phyloP scores from a whole-genome alignment of 306 rosid genomes.

The Erythrophleum fordii region DNA sequence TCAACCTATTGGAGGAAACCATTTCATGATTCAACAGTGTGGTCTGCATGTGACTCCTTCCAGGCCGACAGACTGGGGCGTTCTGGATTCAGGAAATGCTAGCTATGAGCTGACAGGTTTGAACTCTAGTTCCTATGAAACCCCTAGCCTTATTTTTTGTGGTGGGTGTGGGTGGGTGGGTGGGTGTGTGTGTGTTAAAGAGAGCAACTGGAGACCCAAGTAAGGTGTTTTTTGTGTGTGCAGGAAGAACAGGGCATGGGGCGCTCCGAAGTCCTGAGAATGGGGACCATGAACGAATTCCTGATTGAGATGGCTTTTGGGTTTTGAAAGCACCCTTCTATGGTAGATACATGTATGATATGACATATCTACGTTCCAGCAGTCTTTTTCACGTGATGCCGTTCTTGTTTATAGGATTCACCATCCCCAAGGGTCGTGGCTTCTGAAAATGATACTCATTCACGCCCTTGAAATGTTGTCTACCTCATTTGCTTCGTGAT shows the following conservation, averaged over 20 bases:
- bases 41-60: slow-evolving; percentile 65
- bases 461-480: slow-evolving; percentile 39
- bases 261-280: slow-evolving; percentile 82
- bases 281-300: slow-evolving; percentile 82
- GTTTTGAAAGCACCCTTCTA: slow-evolving; percentile 40
- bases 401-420: slow-evolving; percentile 61
- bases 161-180: too few relatives aligned
- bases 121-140: background rate
- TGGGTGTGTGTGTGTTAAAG: background rate
- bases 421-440: slow-evolving; percentile 59
- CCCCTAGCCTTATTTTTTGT: background rate
- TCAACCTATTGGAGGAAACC: slow-evolving; percentile 70
- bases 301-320: slow-evolving; percentile 53
- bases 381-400: slow-evolving; percentile 50
- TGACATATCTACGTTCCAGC: slow-evolving; percentile 57
- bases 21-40: slow-evolving; percentile 74
- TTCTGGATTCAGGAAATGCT: slow-evolving; percentile 56
- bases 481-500: slow-evolving; percentile 39
- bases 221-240: slow-evolving; percentile 25
- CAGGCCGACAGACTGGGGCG: slow-evolving; percentile 76
- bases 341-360: slow-evolving; percentile 72
- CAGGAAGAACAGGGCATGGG: slow-evolving; percentile 70
- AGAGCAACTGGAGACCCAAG: slow-evolving; percentile 24
- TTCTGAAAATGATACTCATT: slow-evolving; percentile 45
- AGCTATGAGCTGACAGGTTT: slow-evolving; percentile 77